Evolutionary conservation across 495 filamentous ascomycete species (phyloP).

Genomic region (Articulospora tetracladia): DNA sequence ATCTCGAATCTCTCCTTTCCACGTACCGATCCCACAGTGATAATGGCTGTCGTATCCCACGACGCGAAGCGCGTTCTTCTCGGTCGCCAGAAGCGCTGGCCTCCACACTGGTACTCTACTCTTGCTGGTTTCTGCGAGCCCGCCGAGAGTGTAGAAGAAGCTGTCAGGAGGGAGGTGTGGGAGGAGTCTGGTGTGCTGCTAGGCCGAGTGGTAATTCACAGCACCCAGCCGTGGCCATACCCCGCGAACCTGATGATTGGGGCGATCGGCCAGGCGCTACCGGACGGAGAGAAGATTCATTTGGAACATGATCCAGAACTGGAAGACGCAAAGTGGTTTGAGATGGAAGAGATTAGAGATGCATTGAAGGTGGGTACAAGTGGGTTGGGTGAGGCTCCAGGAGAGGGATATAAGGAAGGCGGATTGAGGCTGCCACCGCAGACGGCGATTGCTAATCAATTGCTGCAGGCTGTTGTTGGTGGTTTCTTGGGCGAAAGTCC

Average conservation of each 20-base stretch:
- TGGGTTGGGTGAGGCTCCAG: slow-evolving; percentile 60
- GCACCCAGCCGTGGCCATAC: slow-evolving; percentile 89
- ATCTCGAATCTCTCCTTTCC: slow-evolving; percentile 86
- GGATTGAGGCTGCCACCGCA: slow-evolving; percentile 65
- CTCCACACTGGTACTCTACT: slow-evolving; percentile 79
- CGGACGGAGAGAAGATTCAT: slow-evolving; percentile 74
- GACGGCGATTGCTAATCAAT: slow-evolving; percentile 77
- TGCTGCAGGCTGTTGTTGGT: slow-evolving; percentile 50
- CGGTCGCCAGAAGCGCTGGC: slow-evolving; percentile 80
- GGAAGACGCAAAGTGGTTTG: slow-evolving; percentile 84
- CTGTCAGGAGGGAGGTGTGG: slow-evolving; percentile 92
- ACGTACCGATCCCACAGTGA: slow-evolving; percentile 91
- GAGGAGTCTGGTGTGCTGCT: slow-evolving; percentile 86
- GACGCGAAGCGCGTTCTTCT: slow-evolving; percentile 75
- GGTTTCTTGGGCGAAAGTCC: slow-evolving; percentile 20
- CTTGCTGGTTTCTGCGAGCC: slow-evolving; percentile 95
- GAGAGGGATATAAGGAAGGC: slow-evolving; percentile 67
- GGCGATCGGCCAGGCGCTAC: slow-evolving; percentile 78
- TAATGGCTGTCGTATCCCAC: slow-evolving; percentile 81
- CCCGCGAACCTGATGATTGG: slow-evolving; percentile 90
- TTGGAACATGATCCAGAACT: slow-evolving; percentile 88
- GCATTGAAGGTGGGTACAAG: slow-evolving; percentile 58
- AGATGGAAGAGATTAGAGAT: slow-evolving; percentile 63
- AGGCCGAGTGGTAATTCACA: slow-evolving; percentile 86
- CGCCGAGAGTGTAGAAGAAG: slow-evolving; percentile 91